Evolutionary conservation across 1,139 yeast species (phyloP).

Genomic region (Geotrichum histeridarum): DNA sequence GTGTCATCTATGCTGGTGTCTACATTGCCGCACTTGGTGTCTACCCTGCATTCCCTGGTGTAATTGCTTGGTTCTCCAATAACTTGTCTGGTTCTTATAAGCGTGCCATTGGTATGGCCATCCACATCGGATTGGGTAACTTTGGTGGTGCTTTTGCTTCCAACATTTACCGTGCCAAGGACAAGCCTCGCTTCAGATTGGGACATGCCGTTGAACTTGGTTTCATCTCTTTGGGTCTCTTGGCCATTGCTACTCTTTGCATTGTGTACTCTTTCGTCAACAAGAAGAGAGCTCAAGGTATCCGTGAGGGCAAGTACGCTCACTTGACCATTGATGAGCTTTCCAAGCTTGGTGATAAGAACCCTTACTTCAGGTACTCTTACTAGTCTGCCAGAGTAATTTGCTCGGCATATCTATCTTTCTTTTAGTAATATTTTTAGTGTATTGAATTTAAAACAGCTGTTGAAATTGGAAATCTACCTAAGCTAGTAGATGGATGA

Average conservation of each 20-base stretch:
- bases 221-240: conserved; percentile 21
- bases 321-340: conserved; percentile 30
- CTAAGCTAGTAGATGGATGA: too few relatives aligned
- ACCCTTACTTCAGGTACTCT: conserved; percentile 15
- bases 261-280: conserved; percentile 30
- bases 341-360: conserved; percentile 37
- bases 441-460: too few relatives aligned
- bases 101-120: conserved; percentile 42
- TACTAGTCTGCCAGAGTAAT: background rate
- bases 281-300: conserved; percentile 24
- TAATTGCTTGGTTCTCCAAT: conserved; percentile 40
- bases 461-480: too few relatives aligned
- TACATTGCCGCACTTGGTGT: conserved; percentile 38
- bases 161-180: conserved; percentile 36
- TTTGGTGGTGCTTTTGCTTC: conserved; percentile 43
- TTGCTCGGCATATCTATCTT: background rate
- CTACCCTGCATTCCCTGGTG: conserved; percentile 39
- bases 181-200: conserved; percentile 34
- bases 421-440: background rate
- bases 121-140: conserved; percentile 42
- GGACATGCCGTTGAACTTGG: conserved; percentile 35
- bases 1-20: conserved; percentile 35
- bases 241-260: conserved; percentile 15
- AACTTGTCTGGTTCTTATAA: conserved; percentile 40
- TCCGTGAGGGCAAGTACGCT: conserved; percentile 32